Evolutionary conservation across 148 eudicot genomes (phyloP).

Genomic region (Rhododendron kiyosumense): DNA sequence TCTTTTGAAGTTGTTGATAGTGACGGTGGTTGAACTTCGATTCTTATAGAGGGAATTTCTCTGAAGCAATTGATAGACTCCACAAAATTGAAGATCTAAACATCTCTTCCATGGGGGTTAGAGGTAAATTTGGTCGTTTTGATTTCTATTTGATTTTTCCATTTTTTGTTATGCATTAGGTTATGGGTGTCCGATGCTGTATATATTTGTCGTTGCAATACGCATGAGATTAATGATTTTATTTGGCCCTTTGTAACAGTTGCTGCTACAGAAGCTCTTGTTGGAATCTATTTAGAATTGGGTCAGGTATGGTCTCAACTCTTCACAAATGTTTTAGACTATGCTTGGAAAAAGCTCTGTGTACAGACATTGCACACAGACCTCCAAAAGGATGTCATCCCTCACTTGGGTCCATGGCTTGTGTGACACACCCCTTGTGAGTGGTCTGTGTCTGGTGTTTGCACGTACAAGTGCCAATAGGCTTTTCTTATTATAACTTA

Average conservation of each 20-base stretch:
- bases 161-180: neutral
- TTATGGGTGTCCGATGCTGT: neutral
- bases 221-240: neutral
- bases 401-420: neutral
- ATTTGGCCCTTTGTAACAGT: constrained; percentile 32
- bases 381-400: neutral
- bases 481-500: neutral
- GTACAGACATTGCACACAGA: neutral
- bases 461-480: neutral
- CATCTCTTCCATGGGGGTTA: constrained; percentile 44
- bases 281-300: constrained; percentile 66
- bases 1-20: neutral
- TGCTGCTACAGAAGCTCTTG: constrained; percentile 91
- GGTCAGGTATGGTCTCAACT: constrained; percentile 43
- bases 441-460: neutral
- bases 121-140: constrained; percentile 38
- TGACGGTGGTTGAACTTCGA: neutral
- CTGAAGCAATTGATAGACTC: constrained; percentile 70
- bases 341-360: neutral
- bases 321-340: neutral
- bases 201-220: neutral
- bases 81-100: constrained; percentile 53
- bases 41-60: constrained; percentile 48
- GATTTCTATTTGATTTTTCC: neutral
- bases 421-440: neutral